phyloP scores from a whole-genome alignment of 2,329 filamentous ascomycete species.

The Ophiosphaerella korrae region DNA sequence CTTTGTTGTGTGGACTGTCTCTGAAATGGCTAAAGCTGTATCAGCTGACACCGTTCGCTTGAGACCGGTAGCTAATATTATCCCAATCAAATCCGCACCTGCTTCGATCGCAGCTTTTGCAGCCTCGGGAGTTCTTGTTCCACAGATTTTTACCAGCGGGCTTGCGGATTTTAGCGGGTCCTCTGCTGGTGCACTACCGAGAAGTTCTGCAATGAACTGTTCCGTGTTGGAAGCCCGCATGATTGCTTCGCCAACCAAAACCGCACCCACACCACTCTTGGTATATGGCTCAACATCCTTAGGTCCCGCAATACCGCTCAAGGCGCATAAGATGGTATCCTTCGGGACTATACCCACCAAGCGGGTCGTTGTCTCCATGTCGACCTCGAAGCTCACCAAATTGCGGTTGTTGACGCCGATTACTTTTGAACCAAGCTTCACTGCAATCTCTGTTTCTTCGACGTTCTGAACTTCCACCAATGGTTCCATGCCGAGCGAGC shows the following conservation, averaged over 20 bases:
- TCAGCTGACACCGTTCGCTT: constrained; percentile 81
- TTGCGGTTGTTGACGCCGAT: constrained; percentile 99
- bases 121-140: constrained; percentile 81
- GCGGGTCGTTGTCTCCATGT: constrained; percentile 87
- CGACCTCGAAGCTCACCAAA: constrained; percentile 94
- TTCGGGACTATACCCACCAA: constrained; percentile 85
- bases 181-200: constrained; percentile 59
- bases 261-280: constrained; percentile 86
- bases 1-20: constrained; percentile 68
- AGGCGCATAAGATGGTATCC: constrained; percentile 85
- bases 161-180: constrained; percentile 30
- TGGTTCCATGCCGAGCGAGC: constrained; percentile 93
- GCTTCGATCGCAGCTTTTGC: constrained; percentile 81
- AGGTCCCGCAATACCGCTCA: constrained; percentile 90
- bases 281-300: constrained; percentile 88
- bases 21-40: constrained; percentile 78
- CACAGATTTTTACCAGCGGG: constrained; percentile 88
- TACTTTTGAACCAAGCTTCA: constrained; percentile 83
- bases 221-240: constrained; percentile 88
- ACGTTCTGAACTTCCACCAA: constrained; percentile 94
- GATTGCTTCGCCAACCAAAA: constrained; percentile 92
- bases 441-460: constrained; percentile 88
- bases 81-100: constrained; percentile 89
- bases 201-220: constrained; percentile 81
- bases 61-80: constrained; percentile 83